Evolutionary conservation across 495 filamentous ascomycete genomes (phyloP).

Genomic region (Hypoxylon subgilvum): DNA sequence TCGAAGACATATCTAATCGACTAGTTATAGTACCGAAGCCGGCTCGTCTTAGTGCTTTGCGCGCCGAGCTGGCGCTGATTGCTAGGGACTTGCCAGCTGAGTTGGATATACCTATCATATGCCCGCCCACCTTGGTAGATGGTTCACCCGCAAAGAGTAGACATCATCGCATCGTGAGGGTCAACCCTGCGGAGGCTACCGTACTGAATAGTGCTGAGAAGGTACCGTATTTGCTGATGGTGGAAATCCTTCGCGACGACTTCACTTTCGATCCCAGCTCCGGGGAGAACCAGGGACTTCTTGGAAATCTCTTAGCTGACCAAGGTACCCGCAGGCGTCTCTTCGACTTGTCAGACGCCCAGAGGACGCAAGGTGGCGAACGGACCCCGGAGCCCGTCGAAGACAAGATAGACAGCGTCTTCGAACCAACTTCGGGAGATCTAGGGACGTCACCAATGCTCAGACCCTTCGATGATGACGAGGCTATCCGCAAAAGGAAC

Average conservation of each 20-base stretch:
- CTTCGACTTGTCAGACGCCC: conserved; percentile 66
- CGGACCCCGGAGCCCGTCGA: conserved; percentile 45
- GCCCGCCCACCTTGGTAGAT: conserved; percentile 69
- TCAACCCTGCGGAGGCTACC: conserved; percentile 78
- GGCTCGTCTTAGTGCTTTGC: conserved; percentile 73
- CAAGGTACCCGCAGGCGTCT: conserved; percentile 66
- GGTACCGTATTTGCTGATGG: conserved; percentile 77
- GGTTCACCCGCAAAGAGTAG: conserved; percentile 66
- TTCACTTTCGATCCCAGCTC: conserved; percentile 76
- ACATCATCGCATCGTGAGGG: conserved; percentile 75
- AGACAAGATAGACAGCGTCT: conserved; percentile 68
- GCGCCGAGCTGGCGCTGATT: conserved; percentile 75
- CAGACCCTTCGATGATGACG: conserved; percentile 55
- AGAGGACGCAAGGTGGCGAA: conserved; percentile 52
- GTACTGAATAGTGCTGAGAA: conserved; percentile 80
- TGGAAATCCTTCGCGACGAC: conserved; percentile 74
- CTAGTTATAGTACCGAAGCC: conserved; percentile 75
- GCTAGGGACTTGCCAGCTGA: conserved; percentile 75
- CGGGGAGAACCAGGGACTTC: conserved; percentile 65
- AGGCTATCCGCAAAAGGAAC: conserved; percentile 23
- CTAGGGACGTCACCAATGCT: conserved; percentile 71
- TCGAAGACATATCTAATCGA: conserved; percentile 78
- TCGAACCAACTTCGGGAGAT: conserved; percentile 74
- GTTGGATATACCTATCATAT: conserved; percentile 77
- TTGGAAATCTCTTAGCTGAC: conserved; percentile 65